Percentiles rank a stretch among this genome's conserved stretches.
phyloP scores from a whole-genome alignment of 331 rosid genomes.

The Arachis monticola region DNA sequence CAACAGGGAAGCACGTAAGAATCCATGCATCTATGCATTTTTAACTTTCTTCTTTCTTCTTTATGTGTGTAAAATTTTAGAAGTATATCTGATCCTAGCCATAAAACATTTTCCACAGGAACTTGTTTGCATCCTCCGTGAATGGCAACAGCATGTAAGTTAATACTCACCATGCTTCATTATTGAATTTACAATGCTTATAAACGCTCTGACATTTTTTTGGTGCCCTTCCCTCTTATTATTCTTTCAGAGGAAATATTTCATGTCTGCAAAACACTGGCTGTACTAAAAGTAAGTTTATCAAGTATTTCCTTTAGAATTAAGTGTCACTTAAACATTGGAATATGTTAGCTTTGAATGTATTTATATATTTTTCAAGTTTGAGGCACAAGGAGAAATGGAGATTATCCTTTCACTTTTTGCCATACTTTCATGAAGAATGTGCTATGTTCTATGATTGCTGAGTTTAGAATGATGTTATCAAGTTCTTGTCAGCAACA shows the following conservation, averaged over 20 bases:
- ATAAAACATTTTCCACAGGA: slow-evolving; percentile 38
- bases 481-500: no score
- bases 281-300: slow-evolving; percentile 8
- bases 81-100: background rate
- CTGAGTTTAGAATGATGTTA: no score
- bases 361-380: background rate
- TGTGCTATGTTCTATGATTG: no score
- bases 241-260: slow-evolving; percentile 9
- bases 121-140: slow-evolving; percentile 55
- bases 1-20: slow-evolving; percentile 46
- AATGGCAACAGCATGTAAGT: slow-evolving; percentile 48
- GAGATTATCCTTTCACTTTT: background rate
- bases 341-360: background rate
- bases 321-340: background rate
- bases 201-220: background rate
- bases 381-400: background rate
- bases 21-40: background rate
- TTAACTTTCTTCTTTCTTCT: background rate
- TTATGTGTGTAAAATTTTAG: background rate
- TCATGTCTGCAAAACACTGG: background rate
- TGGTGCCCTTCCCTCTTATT: background rate
- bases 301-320: background rate
- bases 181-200: background rate
- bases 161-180: background rate
- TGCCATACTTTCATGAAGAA: no score